Percentiles rank a stretch among this genome's conserved stretches.
Conservation (phyloP, 2,329 filamentous ascomycete genomes). For the Reticulascus tulasneorum region DNA sequence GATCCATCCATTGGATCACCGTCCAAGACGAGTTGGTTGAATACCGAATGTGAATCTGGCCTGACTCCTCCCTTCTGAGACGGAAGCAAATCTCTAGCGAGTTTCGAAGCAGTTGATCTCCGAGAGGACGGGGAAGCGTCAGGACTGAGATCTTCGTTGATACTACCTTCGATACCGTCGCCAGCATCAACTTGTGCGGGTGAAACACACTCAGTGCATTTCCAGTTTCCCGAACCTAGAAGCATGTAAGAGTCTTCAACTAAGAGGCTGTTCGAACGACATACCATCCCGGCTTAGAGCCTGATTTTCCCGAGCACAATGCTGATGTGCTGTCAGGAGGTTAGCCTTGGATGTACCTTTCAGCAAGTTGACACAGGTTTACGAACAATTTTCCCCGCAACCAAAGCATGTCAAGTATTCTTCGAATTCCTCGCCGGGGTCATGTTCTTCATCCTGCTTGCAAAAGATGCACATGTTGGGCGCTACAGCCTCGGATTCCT, state of each 20-base stretch:
- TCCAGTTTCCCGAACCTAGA: constrained; percentile 43
- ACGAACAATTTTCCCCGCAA: constrained; percentile 81
- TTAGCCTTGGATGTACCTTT: constrained; percentile 26
- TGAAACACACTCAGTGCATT: constrained; percentile 43
- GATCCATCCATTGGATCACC: constrained; percentile 73
- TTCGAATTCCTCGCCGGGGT: constrained; percentile 78
- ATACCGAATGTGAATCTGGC: constrained; percentile 71
- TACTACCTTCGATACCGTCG: constrained; percentile 16
- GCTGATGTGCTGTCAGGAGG: constrained; percentile 70
- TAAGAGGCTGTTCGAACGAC: no score
- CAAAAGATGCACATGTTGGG: constrained; percentile 64
- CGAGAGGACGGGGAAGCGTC: constrained; percentile 37
- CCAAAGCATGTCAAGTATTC: constrained; percentile 70
- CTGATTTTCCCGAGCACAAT: constrained; percentile 75
- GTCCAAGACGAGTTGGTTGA: constrained; percentile 67
- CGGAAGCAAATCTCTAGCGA: constrained; percentile 69
- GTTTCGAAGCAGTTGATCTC: constrained; percentile 59
- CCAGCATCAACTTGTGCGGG: neutral
- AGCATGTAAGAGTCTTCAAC: constrained; percentile 25
- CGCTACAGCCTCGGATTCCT: constrained; percentile 50
- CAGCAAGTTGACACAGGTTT: neutral
- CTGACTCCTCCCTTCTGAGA: constrained; percentile 60
- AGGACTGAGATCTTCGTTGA: constrained; percentile 17
- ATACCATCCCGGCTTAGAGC: no score
- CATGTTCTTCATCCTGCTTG: constrained; percentile 75